phyloP scores from a whole-genome alignment of 306 rosid species.

The Sphenostylis stenocarpa region DNA sequence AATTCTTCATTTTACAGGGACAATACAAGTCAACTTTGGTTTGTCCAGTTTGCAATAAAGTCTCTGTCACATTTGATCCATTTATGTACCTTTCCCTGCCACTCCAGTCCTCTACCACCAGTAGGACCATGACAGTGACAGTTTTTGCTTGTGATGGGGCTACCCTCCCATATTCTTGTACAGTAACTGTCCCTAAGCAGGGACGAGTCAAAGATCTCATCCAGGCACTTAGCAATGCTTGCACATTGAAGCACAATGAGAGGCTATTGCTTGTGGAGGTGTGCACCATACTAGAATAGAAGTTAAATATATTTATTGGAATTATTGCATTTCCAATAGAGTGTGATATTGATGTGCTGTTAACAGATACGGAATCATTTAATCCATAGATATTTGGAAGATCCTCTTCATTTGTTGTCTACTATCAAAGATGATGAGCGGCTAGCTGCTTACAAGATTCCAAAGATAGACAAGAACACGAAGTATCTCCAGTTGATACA shows the following conservation, averaged over 20 bases:
- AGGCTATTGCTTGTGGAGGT: slow-evolving; percentile 89
- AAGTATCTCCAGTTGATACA: slow-evolving; percentile 89
- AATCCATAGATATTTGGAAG: slow-evolving; percentile 81
- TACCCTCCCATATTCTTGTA: slow-evolving; percentile 65
- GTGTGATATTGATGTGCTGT: slow-evolving; percentile 22
- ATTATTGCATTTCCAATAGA: slow-evolving; percentile 22
- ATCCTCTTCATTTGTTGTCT: slow-evolving; percentile 74
- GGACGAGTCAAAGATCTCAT: slow-evolving; percentile 94
- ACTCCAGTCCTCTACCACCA: slow-evolving; percentile 75
- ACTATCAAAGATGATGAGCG: slow-evolving; percentile 85
- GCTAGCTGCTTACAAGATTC: slow-evolving; percentile 81
- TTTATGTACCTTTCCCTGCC: slow-evolving; percentile 99
- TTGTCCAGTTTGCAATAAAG: slow-evolving; percentile 96
- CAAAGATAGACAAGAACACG: slow-evolving; percentile 62
- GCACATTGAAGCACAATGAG: slow-evolving; percentile 82
- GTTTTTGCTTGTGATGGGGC: slow-evolving; percentile 81
- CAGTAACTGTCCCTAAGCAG: slow-evolving; percentile 91
- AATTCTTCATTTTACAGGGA: slow-evolving; percentile 60
- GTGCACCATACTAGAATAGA: slow-evolving; percentile 26
- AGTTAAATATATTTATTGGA: slow-evolving; percentile 16
- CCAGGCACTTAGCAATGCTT: slow-evolving; percentile 84
- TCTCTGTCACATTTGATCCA: slow-evolving; percentile 97
- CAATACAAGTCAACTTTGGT: slow-evolving; percentile 98
- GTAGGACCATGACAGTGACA: slow-evolving; percentile 73
- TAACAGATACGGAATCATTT: slow-evolving; percentile 75